Percentiles rank a stretch among this genome's conserved stretches.
These are phyloP conservation scores for Stephanodiscus triporus DNA, from an alignment of 108 stramenopile species.

Conservation along the genomic window DNA sequence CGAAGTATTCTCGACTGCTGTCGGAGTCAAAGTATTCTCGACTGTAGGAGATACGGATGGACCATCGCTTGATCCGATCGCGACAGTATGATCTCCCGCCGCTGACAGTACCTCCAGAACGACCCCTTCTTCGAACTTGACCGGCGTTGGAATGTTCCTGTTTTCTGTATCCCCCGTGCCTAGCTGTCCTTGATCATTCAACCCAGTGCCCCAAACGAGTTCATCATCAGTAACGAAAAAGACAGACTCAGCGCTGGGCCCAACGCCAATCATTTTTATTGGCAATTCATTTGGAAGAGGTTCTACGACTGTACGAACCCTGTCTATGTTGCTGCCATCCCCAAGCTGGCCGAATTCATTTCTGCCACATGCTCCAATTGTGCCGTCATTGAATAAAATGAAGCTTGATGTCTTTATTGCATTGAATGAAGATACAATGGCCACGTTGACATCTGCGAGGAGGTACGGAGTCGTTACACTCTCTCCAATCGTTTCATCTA, in stretches of 20 bases:
- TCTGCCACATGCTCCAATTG: constrained; percentile 62
- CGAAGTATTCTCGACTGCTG: not conserved
- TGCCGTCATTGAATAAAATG: constrained; percentile 53
- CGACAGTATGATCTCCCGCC: constrained; percentile 40
- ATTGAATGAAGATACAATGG: constrained; percentile 32
- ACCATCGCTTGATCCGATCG: constrained; percentile 8
- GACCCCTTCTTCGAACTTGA: constrained; percentile 5
- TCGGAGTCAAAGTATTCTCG: not conserved
- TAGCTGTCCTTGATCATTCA: constrained; percentile 48
- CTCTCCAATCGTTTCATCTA: constrained; percentile 18
- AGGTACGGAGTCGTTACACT: constrained; percentile 23
- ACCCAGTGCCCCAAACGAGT: constrained; percentile 22
- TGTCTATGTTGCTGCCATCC: constrained; percentile 40
- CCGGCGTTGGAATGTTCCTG: constrained; percentile 34
- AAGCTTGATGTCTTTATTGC: constrained; percentile 31
- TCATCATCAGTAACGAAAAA: constrained; percentile 39
- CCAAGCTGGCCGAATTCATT: constrained; percentile 54
- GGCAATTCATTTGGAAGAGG: constrained; percentile 22
- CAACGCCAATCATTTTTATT: constrained; percentile 23
- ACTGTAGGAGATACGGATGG: not conserved
- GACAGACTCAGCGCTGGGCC: constrained; percentile 40
- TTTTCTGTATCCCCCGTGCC: constrained; percentile 37
- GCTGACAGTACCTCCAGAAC: constrained; percentile 25
- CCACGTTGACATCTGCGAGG: constrained; percentile 17
- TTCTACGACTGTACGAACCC: constrained; percentile 28